phyloP scores from a whole-genome alignment of 2,329 filamentous ascomycete genomes.

The Neurospora sp. region DNA sequence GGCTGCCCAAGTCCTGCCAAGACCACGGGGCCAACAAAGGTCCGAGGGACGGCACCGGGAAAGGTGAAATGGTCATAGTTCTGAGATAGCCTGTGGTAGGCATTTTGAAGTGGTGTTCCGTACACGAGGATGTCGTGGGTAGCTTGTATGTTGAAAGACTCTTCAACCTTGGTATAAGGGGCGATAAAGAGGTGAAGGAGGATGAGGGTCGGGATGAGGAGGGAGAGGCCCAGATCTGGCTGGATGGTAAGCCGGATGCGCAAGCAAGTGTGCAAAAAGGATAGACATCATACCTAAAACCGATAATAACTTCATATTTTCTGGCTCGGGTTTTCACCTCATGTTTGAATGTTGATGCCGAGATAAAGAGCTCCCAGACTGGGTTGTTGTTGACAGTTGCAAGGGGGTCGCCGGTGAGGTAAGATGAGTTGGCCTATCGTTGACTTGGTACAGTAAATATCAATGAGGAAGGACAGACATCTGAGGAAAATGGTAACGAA shows the following conservation, averaged over 20 bases:
- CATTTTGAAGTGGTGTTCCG: conserved; percentile 56
- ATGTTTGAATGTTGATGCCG: not conserved
- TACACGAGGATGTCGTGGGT: conserved; percentile 80
- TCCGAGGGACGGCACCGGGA: conserved; percentile 82
- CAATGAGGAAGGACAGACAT: not conserved
- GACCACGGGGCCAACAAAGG: conserved; percentile 73
- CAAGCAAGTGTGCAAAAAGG: not conserved
- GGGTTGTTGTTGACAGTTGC: not conserved
- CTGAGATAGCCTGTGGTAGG: conserved; percentile 42
- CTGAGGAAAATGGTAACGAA: rapidly evolving
- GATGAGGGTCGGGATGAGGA: conserved; percentile 54
- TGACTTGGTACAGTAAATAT: not conserved
- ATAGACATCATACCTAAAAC: not conserved
- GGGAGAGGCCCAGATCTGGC: conserved; percentile 25
- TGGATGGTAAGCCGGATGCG: not conserved
- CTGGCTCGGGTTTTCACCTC: not conserved
- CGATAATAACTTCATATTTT: not conserved
- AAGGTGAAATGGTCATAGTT: conserved; percentile 87
- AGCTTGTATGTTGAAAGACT: conserved; percentile 96
- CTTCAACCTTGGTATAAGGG: conserved; percentile 95
- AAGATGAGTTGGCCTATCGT: not conserved
- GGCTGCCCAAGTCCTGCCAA: conserved; percentile 67
- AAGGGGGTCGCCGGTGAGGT: not conserved
- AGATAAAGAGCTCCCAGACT: not conserved
- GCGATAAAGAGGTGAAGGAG: conserved; percentile 62